A percentile compares a stretch with the other conserved stretches of the same genome.
Conservation (phyloP, 345 rosid species). For the Rubroshorea leprosula region DNA sequence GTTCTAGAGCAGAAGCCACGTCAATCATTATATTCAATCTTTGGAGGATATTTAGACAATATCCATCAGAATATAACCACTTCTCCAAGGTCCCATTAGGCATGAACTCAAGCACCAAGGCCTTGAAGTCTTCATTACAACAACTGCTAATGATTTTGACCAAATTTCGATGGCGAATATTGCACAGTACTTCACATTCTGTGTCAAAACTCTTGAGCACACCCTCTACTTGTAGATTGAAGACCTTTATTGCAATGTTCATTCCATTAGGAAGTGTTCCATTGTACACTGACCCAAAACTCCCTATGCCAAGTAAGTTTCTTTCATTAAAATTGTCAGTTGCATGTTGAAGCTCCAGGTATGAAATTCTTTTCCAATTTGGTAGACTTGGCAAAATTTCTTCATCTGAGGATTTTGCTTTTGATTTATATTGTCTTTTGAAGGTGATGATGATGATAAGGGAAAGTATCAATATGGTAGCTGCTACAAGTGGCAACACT, state of each 20-base stretch:
- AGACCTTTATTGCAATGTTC: conserved; percentile 13
- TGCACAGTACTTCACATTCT: conserved; percentile 12
- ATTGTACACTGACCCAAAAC: conserved; percentile 16
- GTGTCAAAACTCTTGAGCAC: conserved; percentile 2
- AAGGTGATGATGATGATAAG: neutral
- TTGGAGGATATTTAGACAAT: conserved; percentile 5
- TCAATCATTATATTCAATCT: conserved; percentile 13
- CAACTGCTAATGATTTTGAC: conserved; percentile 17
- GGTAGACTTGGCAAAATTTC: neutral
- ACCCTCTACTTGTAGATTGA: conserved; percentile 12
- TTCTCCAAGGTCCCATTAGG: conserved; percentile 16
- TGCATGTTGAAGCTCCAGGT: conserved; percentile 10
- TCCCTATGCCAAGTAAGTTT: conserved; percentile 23
- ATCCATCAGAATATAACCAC: conserved; percentile 10
- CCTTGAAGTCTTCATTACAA: conserved; percentile 8
- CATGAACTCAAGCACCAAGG: conserved; percentile 16
- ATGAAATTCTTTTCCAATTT: conserved; percentile 17
- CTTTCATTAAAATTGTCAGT: no score
- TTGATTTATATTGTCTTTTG: neutral
- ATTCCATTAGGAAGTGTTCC: conserved; percentile 10
- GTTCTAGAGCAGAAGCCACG: conserved; percentile 12
- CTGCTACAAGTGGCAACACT: conserved; percentile 8
- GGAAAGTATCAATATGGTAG: neutral
- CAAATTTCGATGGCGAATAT: no score
- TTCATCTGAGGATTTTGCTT: fast-evolving